Evolutionary conservation across 2,329 filamentous ascomycete species (phyloP).

Genomic region (Cladophialophora psammophila): DNA sequence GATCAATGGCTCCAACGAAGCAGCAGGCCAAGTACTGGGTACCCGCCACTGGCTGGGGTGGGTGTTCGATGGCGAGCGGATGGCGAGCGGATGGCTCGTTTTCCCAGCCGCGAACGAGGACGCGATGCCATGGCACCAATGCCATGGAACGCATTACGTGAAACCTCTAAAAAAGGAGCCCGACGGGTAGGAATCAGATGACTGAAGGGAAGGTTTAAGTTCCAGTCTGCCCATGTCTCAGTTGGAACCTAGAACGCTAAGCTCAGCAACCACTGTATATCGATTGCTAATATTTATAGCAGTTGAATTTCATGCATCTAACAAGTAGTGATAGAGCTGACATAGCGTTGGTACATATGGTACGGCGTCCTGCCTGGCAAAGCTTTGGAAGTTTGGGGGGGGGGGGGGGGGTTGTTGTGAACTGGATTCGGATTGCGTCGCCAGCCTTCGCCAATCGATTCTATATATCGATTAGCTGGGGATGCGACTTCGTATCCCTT

Average conservation of each 20-base stretch:
- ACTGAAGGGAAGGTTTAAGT: neutral
- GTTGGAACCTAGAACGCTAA: neutral
- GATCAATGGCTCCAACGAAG: neutral
- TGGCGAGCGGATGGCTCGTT: slow-evolving; percentile 17
- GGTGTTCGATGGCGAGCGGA: too few relatives aligned
- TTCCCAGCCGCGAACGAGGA: slow-evolving; percentile 12
- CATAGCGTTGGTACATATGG: neutral
- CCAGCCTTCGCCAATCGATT: slow-evolving; percentile 7
- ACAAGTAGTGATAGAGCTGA: neutral
- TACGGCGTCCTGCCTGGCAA: neutral
- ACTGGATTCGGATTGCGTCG: neutral
- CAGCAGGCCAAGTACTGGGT: neutral
- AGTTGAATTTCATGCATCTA: neutral
- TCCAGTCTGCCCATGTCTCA: neutral
- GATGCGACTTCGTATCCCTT: neutral
- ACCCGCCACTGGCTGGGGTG: neutral
- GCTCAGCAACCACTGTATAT: neutral
- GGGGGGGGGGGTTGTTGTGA: too few relatives aligned
- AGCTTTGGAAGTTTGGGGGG: neutral
- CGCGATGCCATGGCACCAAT: neutral
- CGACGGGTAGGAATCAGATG: neutral
- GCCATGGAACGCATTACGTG: neutral
- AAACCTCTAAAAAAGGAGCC: neutral
- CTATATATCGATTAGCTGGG: neutral
- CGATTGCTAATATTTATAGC: neutral